phyloP scores from a whole-genome alignment of 2,329 filamentous ascomycete genomes.

The Apiospora pterosperma region DNA sequence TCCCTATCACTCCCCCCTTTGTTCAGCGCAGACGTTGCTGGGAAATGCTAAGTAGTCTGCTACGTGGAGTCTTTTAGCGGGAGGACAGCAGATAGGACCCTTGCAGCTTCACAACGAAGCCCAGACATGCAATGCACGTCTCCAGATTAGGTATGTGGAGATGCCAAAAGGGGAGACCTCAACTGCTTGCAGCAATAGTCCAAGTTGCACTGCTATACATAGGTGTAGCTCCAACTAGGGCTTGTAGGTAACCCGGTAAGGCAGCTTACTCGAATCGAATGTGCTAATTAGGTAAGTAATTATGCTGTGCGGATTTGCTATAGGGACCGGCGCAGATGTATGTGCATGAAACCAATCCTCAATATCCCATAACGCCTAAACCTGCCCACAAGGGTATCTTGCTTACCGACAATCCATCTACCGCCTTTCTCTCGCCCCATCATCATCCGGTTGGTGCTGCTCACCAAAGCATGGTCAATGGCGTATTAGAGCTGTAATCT shows the following conservation, averaged over 20 bases:
- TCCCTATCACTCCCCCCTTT: not conserved
- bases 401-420: not conserved
- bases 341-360: not conserved
- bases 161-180: not conserved
- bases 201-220: not conserved
- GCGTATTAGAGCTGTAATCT: not conserved
- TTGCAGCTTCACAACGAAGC: not conserved
- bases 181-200: not conserved
- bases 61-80: not conserved
- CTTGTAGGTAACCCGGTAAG: not conserved
- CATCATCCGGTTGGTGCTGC: not conserved
- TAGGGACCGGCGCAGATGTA: not conserved
- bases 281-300: not conserved
- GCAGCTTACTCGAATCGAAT: not conserved
- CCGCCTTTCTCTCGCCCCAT: not conserved
- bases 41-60: not conserved
- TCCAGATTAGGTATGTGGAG: not conserved
- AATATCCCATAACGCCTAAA: not conserved
- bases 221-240: not conserved
- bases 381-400: conserved; percentile 2
- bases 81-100: not conserved
- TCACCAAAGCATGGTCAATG: not conserved
- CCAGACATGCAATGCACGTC: not conserved
- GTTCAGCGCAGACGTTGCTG: not conserved
- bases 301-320: not conserved